These are phyloP conservation scores for Sugiyamaella qingdaonensis DNA, from an alignment of 805 yeast species.

Conservation along the genomic window DNA sequence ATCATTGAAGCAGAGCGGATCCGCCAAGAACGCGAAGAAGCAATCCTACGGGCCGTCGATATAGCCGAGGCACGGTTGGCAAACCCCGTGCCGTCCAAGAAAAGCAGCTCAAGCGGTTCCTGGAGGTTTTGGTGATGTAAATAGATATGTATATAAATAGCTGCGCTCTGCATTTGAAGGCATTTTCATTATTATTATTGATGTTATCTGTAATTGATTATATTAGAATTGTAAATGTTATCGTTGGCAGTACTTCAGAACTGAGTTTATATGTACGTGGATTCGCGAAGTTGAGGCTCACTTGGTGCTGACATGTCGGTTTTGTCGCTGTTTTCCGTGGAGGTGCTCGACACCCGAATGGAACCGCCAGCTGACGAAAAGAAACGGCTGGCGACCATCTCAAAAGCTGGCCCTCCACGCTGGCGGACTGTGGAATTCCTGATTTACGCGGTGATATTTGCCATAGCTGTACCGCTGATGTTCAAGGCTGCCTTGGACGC, in stretches of 20 bases:
- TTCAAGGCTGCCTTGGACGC: slow-evolving; percentile 77
- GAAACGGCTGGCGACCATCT: slow-evolving; percentile 23
- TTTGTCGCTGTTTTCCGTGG: slow-evolving; percentile 33
- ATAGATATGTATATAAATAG: no score
- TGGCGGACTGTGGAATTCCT: slow-evolving; percentile 79
- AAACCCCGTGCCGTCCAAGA: not conserved
- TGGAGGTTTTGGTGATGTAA: no score
- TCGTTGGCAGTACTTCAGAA: no score
- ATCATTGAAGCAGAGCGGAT: slow-evolving; percentile 69
- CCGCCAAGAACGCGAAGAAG: slow-evolving; percentile 64
- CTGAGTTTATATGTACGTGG: no score
- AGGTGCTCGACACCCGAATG: slow-evolving; percentile 42
- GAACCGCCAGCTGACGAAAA: slow-evolving; percentile 33
- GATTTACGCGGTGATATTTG: slow-evolving; percentile 59
- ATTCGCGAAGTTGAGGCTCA: not conserved
- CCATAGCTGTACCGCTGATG: slow-evolving; percentile 76
- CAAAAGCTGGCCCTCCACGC: slow-evolving; percentile 41
- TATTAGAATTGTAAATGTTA: no score
- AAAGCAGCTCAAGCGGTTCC: no score
- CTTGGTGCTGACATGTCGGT: not conserved
- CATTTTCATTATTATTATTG: no score
- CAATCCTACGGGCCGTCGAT: slow-evolving; percentile 43
- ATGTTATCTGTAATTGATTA: no score
- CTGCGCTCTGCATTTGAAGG: no score
- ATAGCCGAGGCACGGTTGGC: slow-evolving; percentile 35